Evolutionary conservation across 2,329 filamentous ascomycete genomes (phyloP), one percentile per base, ranked within the genome.

Genomic region (Ceratocystis eucalypticola): DNA sequence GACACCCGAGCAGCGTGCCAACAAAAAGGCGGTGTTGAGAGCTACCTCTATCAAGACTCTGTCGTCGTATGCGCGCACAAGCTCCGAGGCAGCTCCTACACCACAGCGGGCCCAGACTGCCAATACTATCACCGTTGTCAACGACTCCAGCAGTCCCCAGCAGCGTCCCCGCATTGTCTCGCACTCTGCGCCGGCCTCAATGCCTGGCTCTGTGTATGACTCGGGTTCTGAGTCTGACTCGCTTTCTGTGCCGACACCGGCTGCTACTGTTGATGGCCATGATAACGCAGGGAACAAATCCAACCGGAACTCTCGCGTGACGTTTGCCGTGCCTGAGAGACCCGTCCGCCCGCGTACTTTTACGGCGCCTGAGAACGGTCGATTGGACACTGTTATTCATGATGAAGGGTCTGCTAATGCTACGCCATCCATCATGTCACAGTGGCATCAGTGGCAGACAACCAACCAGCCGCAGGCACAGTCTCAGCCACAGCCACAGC

Each of bases 1-100:
- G 53, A 30, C 88, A 1, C 91, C 92, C 1, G 67, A 75, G 37
- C 76, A 59, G 72, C 75, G 2, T 73, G 74, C 22, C 75, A 75
- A 50, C 70, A 74, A 2, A 73, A 73, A 5, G 77, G 74, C 67
- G 73, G 79, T 22, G 78, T 79, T 0, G 25, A 57, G 25, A 30
- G 53, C 53, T 28, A 76, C 75, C 65, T 75, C 83, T 64, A 77
- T 82, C 66, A 78, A 76, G 25, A 75, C 80, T 5, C 72, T 77
- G 22, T 83, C 81, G 0, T 81, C 79, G 1, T 59, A 66, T 17
- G 68, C 63, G 59, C 1, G 4, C n/a, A 25, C 6, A 22, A 12
- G 37, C 37, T 15, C 44, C 30, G 33, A 8, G 8, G 28, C 1
- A 22, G 17, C 45, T 15, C 6, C 15, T 6, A 28, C 10, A 15